Base-by-base conservation (phyloP, 1,139 yeast species). In the Eremothecium gossypii region DNA sequence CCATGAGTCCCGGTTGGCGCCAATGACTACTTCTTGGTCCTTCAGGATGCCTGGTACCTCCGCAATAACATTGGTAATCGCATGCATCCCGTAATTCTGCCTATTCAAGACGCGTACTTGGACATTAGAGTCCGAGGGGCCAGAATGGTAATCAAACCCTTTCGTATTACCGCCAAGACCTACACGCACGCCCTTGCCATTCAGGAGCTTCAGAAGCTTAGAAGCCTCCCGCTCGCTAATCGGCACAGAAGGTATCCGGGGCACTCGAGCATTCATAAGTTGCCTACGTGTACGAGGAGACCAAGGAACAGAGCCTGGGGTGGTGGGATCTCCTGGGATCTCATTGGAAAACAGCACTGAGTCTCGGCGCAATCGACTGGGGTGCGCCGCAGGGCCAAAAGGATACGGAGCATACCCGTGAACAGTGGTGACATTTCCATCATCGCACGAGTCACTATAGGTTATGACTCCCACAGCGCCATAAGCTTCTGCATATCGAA, bases 321-420 rank as follows among this genome's bases (percentile, higher is more conserved):
- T 78, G 1, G 87, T 78, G 31, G 89, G 89, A 55, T 81, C 89
- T 17, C 89, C 89, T 0, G 86, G 85, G 27, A 64, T 65, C 28
- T 74, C 76, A 5, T 77, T 73, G 43, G 77, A 68, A 49, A 69
- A 77, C 48, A 71, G 78, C 1, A 75, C 80, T 10, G 82, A 70
- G 5, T 74, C 79, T 54, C 81, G 67, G 56, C 73, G 75, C 30
- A 77, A 70, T 26, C 67, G 60, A 38, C 61, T 53, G 7, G 67
- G 66, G 42, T 67, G 67, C 41, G 76, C 61, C 1, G 77, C 74
- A 0, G 69, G 69, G 0, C 78, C 79, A 2, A 58, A 38, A 0
- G 78, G 77, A 46, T 65, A 73, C 10, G 62, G 49, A 38, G 55
- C 41, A 46, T 53, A 69, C 0, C 76, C 76, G 44, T 71, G 63